phyloP scores from a whole-genome alignment of 129 eudicot species.

The Ambrosia trifida region DNA sequence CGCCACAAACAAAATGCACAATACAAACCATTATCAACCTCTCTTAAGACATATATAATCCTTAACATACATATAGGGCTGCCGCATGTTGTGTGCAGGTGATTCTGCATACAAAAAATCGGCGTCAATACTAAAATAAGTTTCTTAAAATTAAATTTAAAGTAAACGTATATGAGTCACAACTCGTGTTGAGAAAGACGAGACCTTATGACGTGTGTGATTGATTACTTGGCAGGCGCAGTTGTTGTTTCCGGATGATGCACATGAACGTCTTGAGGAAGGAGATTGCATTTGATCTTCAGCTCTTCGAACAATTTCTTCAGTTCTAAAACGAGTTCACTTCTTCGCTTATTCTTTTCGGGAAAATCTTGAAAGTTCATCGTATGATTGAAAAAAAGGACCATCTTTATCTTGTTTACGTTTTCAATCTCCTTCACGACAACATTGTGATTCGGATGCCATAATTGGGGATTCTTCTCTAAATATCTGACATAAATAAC shows the following conservation, averaged over 20 bases:
- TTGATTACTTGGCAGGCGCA: conserved; percentile 34
- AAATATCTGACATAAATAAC: conserved; percentile 54
- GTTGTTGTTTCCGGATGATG: conserved; percentile 25
- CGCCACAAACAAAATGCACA: background rate
- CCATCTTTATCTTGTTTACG: conserved; percentile 84
- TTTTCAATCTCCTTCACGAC: conserved; percentile 85
- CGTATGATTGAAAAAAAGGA: conserved; percentile 68
- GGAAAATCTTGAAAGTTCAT: conserved; percentile 78
- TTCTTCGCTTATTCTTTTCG: conserved; percentile 63
- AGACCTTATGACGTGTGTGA: conserved; percentile 18
- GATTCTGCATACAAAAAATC: background rate
- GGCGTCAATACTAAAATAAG: background rate
- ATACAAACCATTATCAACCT: conserved; percentile 14
- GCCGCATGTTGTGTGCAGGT: conserved; percentile 13
- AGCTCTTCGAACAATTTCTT: conserved; percentile 82
- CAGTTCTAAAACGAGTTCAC: conserved; percentile 66
- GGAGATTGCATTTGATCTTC: conserved; percentile 65
- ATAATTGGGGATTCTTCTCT: conserved; percentile 62
- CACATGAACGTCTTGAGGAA: conserved; percentile 79
- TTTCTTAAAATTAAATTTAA: background rate
- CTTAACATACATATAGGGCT: conserved; percentile 4
- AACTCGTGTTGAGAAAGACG: conserved; percentile 5
- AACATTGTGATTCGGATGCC: conserved; percentile 87
- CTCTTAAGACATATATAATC: background rate
- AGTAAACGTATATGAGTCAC: background rate